Evolutionary conservation across 73 alveolate genomes (phyloP).

Genomic region (Diophrys appendiculata): DNA sequence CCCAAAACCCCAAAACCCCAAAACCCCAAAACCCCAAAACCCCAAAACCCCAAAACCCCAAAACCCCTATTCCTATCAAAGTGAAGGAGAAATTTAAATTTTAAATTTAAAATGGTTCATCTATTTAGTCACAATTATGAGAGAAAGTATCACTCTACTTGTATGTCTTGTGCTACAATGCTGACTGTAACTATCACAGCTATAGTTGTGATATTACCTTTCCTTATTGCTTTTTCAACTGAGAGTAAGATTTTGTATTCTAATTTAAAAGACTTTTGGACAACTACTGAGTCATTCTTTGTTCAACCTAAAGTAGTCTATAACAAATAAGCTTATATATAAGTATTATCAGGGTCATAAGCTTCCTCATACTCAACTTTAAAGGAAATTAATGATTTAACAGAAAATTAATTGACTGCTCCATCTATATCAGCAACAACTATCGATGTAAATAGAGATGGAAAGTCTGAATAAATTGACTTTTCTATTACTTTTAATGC

Average conservation of each 20-base stretch:
- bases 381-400: neutral
- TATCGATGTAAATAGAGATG: conserved; percentile 26
- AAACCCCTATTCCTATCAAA: too few relatives aligned
- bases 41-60: too few relatives aligned
- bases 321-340: conserved; percentile 17
- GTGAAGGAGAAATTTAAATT: too few relatives aligned
- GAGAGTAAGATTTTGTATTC: conserved; percentile 12
- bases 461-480: conserved; percentile 28
- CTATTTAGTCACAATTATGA: neutral
- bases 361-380: neutral
- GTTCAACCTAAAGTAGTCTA: conserved; percentile 49
- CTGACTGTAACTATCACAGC: conserved; percentile 5
- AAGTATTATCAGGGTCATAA: neutral
- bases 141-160: neutral
- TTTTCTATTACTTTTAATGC: conserved; percentile 21
- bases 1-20: too few relatives aligned
- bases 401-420: neutral
- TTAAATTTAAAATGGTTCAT: neutral
- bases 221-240: conserved; percentile 31
- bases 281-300: conserved; percentile 13
- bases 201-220: conserved; percentile 34
- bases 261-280: conserved; percentile 40
- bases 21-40: too few relatives aligned
- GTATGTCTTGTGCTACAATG: conserved; percentile 31
- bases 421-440: neutral